Percentiles rank a stretch among this genome's conserved stretches.
Conservation (phyloP, 805 yeast species). For the Wickerhamiella parazyma region DNA sequence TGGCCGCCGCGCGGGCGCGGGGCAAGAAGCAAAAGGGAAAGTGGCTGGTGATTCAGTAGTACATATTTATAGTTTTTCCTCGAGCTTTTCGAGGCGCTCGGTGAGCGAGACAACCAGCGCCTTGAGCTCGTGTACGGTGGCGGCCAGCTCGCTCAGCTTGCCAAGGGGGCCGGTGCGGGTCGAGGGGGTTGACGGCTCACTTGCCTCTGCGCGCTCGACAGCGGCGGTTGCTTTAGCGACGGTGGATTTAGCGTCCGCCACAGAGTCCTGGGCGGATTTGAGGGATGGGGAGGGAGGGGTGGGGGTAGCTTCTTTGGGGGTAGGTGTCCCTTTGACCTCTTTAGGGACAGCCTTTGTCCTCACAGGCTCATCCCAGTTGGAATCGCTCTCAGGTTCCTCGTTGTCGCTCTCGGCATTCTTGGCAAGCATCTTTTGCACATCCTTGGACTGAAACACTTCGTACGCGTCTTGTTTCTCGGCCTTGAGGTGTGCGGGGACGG, state of each 20-base stretch:
- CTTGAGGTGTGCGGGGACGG: conserved; percentile 22
- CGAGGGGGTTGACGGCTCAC: conserved; percentile 1
- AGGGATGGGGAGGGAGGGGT: no score
- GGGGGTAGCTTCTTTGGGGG: conserved; percentile 6
- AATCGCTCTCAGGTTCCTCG: conserved; percentile 11
- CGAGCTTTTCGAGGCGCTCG: conserved; percentile 16
- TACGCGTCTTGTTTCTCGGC: conserved; percentile 34
- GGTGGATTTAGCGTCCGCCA: conserved; percentile 4
- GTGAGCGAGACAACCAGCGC: conserved; percentile 15
- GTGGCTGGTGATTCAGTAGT: conserved; percentile 1
- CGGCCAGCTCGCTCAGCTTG: conserved; percentile 11
- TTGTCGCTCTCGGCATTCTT: conserved; percentile 29
- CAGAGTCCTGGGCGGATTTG: conserved; percentile 6
- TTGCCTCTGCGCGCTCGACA: conserved; percentile 6
- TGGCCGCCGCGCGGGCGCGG: conserved; percentile 8
- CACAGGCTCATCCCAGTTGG: conserved; percentile 27
- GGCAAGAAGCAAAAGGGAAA: conserved; percentile 2
- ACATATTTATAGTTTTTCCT: conserved; percentile 5
- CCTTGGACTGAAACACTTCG: conserved; percentile 35
- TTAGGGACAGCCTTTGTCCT: background rate
- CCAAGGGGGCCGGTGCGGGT: conserved; percentile 6
- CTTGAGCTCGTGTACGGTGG: conserved; percentile 14
- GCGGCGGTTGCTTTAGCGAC: conserved; percentile 6
- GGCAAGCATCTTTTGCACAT: conserved; percentile 34
- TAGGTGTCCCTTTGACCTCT: conserved; percentile 15